These are phyloP conservation scores for Ceratobasidium sp. DNA, from an alignment of 1,284 basidiomycete genomes.

Conservation along the genomic window DNA sequence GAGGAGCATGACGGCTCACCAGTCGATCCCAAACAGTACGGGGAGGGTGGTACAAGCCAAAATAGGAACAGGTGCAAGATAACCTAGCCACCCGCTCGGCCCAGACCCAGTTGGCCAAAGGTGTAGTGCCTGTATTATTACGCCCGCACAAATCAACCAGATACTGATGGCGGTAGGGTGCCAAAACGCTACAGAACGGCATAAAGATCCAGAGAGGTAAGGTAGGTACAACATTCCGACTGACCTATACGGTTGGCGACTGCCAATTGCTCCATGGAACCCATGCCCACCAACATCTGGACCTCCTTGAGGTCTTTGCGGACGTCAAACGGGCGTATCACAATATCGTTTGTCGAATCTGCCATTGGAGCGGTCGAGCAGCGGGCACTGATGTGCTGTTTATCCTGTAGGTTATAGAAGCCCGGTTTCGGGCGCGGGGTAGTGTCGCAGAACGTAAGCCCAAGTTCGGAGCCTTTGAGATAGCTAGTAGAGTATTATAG, in stretches of 20 bases:
- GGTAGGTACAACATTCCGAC: conserved; percentile 37
- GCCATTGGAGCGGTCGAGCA: conserved; percentile 1
- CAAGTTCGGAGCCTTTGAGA: neutral
- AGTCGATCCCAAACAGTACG: conserved; percentile 35
- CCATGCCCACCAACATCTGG: conserved; percentile 56
- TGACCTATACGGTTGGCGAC: conserved; percentile 54
- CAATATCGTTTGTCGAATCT: conserved; percentile 27
- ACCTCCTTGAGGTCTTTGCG: conserved; percentile 52
- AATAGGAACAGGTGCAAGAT: conserved; percentile 23
- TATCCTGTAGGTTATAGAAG: neutral
- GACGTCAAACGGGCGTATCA: conserved; percentile 29
- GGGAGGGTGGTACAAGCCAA: conserved; percentile 31
- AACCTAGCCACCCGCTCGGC: conserved; percentile 25
- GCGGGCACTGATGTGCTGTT: neutral
- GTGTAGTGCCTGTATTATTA: conserved; percentile 27
- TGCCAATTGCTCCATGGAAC: conserved; percentile 57
- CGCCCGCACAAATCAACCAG: conserved; percentile 29
- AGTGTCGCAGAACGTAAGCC: neutral
- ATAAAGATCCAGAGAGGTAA: neutral
- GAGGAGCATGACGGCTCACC: conserved; percentile 1
- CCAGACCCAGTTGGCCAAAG: conserved; percentile 33
- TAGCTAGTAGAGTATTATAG: neutral
- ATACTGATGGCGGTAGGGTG: conserved; percentile 19
- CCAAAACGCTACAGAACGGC: conserved; percentile 5
- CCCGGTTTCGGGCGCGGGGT: neutral